Base-by-base conservation (phyloP, 805 yeast species). In the Pichia cephalocereana region DNA sequence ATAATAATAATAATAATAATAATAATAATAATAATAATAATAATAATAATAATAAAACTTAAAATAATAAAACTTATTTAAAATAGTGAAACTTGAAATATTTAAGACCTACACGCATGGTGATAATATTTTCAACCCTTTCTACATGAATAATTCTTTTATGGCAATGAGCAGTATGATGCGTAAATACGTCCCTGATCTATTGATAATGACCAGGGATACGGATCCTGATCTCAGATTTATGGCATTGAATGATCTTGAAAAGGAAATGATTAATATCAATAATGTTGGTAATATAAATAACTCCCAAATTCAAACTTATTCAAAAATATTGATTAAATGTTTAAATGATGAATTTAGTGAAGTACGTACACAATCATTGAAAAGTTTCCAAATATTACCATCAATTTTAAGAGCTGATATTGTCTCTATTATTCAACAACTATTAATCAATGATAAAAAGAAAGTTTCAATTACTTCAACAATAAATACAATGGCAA, bases 151-250 rank as follows among this genome's bases (percentile, higher is more conserved):
- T 23, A 4, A 4, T 23, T 23, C 26, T 23, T 23, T 6, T 23
- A 23, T 6, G 8, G 32, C 19, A n/a, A 46, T 47, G 46, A n/a
- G 30, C 27, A 23, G 26, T 23, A 6, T 32, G 9, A 28, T 6
- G 11, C 34, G 40, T 44, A 60, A 59, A 46, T 57, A 59, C 26
- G 52, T 64, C 10, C 52, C 54, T 19, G 63, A 59, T 41, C 52
- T 66, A 26, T 58, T 67, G 48, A 75, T 72, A 38, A 71, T 72
- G 54, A 76, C 81, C 14, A 69, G 69, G 40, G 86, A 82, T 54
- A 82, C 81, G 3, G 96, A 87, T 57, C 84, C 93, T 4, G 96
- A 87, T 60, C 68, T 84, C 54, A 70, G 96, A 61, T 87, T 80
- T 66, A 87, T 87, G 96, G 95, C 90, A 2, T 68, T 87, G 47